A percentile compares a stretch with the other conserved stretches of the same genome.
These are phyloP conservation scores for Melastoma malabathricum DNA, from an alignment of 345 rosid genomes.

Conservation along the genomic window DNA sequence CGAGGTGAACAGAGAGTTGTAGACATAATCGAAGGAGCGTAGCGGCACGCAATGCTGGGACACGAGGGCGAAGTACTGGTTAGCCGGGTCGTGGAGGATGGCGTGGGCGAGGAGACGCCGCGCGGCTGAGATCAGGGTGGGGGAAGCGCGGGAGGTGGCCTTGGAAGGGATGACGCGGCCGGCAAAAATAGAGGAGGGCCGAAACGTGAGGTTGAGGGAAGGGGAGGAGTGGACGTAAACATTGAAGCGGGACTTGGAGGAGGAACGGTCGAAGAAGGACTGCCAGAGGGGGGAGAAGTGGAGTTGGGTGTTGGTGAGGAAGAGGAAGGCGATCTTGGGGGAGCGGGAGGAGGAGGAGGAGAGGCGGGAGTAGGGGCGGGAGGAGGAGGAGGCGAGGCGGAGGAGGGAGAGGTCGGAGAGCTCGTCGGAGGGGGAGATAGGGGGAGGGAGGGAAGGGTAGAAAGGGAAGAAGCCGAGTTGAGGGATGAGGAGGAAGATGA, in stretches of 20 bases:
- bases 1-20: constrained; percentile 41
- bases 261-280: constrained; percentile 33
- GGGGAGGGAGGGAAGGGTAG: constrained; percentile 19
- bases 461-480: too few relatives aligned
- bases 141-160: constrained; percentile 71
- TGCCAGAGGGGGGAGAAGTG: constrained; percentile 76
- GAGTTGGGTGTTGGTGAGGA: constrained; percentile 85
- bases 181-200: constrained; percentile 29
- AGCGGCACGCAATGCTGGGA: constrained; percentile 85
- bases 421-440: constrained; percentile 65
- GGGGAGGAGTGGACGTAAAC: constrained; percentile 91
- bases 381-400: constrained; percentile 35
- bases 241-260: constrained; percentile 29
- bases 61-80: constrained; percentile 65
- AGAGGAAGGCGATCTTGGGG: constrained; percentile 78
- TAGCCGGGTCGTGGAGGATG: constrained; percentile 73
- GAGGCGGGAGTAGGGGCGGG: constrained; percentile 32
- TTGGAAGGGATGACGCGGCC: constrained; percentile 45
- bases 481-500: too few relatives aligned
- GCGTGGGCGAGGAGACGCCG: constrained; percentile 84
- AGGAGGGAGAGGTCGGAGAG: constrained; percentile 58
- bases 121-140: constrained; percentile 83
- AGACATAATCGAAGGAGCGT: constrained; percentile 58
- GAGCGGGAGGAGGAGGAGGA: constrained; percentile 34
- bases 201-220: constrained; percentile 40